Conservation (phyloP, 192 early-diverging fungal genomes). For the Rhizophagus sp. region DNA sequence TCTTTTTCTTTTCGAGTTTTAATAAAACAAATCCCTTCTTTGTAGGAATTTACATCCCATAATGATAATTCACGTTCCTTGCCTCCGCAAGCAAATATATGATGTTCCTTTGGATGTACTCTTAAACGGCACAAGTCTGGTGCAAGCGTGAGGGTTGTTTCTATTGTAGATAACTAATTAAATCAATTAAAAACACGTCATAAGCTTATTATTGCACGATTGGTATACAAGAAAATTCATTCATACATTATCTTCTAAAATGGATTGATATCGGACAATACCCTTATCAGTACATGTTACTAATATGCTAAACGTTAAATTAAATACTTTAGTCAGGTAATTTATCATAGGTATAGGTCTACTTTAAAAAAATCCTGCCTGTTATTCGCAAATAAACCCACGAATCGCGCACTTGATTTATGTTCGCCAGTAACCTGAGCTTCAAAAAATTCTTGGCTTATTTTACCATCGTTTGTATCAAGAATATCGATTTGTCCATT, state of each 20-base stretch:
- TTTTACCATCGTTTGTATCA: constrained; percentile 41
- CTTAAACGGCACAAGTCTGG: constrained; percentile 68
- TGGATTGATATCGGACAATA: not conserved
- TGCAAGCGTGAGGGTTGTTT: constrained; percentile 40
- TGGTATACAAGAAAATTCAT: not conserved
- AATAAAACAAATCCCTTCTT: constrained; percentile 7
- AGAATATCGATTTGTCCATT: constrained; percentile 52
- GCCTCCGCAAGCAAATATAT: constrained; percentile 82
- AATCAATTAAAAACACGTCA: constrained; percentile 35
- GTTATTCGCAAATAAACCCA: constrained; percentile 50
- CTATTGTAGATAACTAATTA: constrained; percentile 25
- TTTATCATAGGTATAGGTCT: not conserved
- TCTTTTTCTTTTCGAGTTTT: constrained; percentile 32
- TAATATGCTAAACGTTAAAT: constrained; percentile 9
- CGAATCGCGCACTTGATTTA: constrained; percentile 43
- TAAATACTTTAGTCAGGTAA: not conserved
- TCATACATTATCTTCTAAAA: constrained; percentile 8
- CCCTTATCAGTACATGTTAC: constrained; percentile 22
- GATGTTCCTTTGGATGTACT: constrained; percentile 59
- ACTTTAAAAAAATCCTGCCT: constrained; percentile 31
- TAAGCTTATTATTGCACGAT: not conserved
- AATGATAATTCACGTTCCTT: constrained; percentile 82
- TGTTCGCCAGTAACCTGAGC: constrained; percentile 24
- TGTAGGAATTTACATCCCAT: constrained; percentile 61
- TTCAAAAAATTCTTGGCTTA: constrained; percentile 41